phyloP scores from a whole-genome alignment of 1,284 basidiomycete genomes.

The Heterobasidion annosum region DNA sequence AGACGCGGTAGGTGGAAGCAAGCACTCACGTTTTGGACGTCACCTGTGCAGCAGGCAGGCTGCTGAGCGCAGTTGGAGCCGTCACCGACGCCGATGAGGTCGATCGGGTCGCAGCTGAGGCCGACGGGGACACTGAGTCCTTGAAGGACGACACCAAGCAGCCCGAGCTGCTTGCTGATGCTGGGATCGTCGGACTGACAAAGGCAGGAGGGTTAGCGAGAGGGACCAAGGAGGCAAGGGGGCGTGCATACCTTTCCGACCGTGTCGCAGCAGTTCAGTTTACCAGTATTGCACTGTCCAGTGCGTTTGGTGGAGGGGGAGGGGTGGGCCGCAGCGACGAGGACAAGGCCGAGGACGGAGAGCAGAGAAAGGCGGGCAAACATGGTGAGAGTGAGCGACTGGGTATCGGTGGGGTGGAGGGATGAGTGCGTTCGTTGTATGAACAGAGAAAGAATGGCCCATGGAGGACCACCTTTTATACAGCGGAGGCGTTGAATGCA shows the following conservation, averaged over 20 bases:
- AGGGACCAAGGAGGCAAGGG: background rate
- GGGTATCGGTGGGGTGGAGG: background rate
- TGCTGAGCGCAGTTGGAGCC: conserved; percentile 11
- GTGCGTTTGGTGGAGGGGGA: background rate
- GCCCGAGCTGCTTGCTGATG: conserved; percentile 5
- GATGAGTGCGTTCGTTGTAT: background rate
- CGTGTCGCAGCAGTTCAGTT: conserved; percentile 21
- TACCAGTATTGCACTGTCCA: conserved; percentile 18
- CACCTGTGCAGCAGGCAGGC: conserved; percentile 22
- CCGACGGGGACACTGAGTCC: conserved; percentile 15
- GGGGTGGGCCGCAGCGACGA: background rate
- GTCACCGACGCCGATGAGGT: conserved; percentile 10
- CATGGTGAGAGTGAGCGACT: background rate
- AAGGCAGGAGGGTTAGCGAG: background rate
- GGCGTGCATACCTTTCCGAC: background rate
- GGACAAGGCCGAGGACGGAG: background rate
- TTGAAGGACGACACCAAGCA: conserved; percentile 14
- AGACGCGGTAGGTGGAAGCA: too few relatives aligned
- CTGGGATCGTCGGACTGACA: conserved; percentile 3
- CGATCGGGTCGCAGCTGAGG: conserved; percentile 16
- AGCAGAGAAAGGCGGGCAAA: background rate
- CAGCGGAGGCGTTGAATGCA: too few relatives aligned
- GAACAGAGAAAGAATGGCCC: background rate
- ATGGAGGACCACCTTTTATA: background rate
- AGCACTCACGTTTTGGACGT: conserved; percentile 9